Base-by-base conservation (phyloP, 257 asterid genomes). In the Fraxinus americana region DNA sequence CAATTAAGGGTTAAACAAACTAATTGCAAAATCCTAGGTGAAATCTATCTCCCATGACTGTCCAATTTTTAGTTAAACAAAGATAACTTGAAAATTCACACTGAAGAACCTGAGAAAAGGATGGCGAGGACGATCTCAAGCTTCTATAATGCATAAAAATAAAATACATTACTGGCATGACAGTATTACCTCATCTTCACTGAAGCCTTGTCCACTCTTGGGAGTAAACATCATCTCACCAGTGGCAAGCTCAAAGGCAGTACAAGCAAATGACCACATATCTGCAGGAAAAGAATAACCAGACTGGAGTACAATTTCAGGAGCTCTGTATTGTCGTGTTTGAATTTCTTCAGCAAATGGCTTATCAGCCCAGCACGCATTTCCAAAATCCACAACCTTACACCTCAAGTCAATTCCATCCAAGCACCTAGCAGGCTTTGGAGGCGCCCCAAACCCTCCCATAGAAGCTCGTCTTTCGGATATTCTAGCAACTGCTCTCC, bases 171-270 rank as follows among this genome's bases (percentile, higher is more conserved):
- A 61, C n/a, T 11, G 30, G 57, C 10, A 50, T 63, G 81, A 41
- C 57, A 14, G 77, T 39, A 78, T 57, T 88, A 93, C 99, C 98
- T 96, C 99, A 81, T 96, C 99, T 83, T 93, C 97, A 19, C 90
- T 90, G 90, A 92, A 96, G 73, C 92, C 95, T 85, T 92, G 91
- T 50, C 98, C 98, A 67, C 82, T 81, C 87, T 92, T 93, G 54
- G 99, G 99, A 57, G 97, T 82, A 82, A 96, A 96, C 92, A 96
- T 88, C 98, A 93, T 93, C 87, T 96, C 98, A 66, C 99, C 99
- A 17, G 98, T 91, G 39, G 98, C 97, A 63, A 96, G 98, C 88
- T 96, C 99, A 85, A 96, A 87, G 5, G 97, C 97, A 71, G 90
- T 94, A 83, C 99, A 96, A 70, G 95, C 99, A 82, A 96, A 91